A percentile compares a stretch with the other conserved stretches of the same genome.
These are phyloP conservation scores for Aegilops speltoides DNA, from an alignment of 176 grass and related monocot species.

Conservation along the genomic window DNA sequence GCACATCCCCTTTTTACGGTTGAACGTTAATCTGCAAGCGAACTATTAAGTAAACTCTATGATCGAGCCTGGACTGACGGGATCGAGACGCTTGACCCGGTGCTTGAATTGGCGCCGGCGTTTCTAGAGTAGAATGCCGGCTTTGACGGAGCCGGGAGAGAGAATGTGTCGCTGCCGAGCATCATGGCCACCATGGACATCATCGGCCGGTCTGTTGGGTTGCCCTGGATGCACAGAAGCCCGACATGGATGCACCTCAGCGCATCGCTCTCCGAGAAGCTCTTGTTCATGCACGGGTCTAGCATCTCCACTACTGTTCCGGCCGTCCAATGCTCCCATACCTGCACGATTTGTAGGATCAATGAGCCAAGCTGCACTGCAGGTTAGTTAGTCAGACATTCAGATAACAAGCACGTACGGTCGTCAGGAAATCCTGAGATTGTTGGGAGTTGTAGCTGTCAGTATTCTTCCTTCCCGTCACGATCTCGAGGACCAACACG, in stretches of 20 bases:
- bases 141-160: no score
- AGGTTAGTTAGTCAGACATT: neutral
- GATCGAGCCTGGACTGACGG: no score
- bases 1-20: no score
- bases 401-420: neutral
- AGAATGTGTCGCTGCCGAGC: slow-evolving; percentile 33
- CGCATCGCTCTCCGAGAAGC: slow-evolving; percentile 16
- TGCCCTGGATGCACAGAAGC: slow-evolving; percentile 43
- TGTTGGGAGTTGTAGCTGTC: neutral
- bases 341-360: neutral
- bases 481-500: slow-evolving; percentile 62
- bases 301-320: slow-evolving; percentile 8
- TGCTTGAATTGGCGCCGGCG: no score
- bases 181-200: slow-evolving; percentile 44
- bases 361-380: neutral
- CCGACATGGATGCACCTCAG: slow-evolving; percentile 32
- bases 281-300: slow-evolving; percentile 1
- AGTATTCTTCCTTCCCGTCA: slow-evolving; percentile 49
- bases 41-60: no score
- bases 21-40: no score
- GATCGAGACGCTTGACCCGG: no score
- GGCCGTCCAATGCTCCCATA: slow-evolving; percentile 39
- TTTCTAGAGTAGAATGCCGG: no score
- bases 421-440: slow-evolving; percentile 34
- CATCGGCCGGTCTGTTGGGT: slow-evolving; percentile 4